A percentile compares a stretch with the other conserved stretches of the same genome.
These are phyloP conservation scores for Ambrosia hybrid DNA, from an alignment of 140 eudicot species.

Conservation along the genomic window DNA sequence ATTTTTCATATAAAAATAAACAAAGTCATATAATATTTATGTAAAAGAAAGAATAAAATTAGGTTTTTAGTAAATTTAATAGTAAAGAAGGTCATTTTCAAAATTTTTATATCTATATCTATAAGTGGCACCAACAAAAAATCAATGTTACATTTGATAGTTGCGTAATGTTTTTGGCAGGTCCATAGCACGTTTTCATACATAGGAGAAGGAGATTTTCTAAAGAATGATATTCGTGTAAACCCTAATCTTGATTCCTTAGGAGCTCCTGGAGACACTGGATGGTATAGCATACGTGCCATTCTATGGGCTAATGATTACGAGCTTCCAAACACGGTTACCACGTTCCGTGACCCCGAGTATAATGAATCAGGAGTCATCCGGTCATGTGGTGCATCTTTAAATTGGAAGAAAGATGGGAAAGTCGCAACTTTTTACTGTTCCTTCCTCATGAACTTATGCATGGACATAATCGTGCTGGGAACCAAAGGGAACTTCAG, in stretches of 20 bases:
- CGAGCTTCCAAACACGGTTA: constrained; percentile 60
- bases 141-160: no score
- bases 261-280: constrained; percentile 69
- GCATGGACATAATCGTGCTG: constrained; percentile 46
- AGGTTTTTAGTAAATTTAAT: no score
- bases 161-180: constrained; percentile 21
- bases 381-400: constrained; percentile 58
- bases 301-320: constrained; percentile 63
- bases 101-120: no score
- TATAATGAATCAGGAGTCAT: constrained; percentile 55
- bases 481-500: constrained; percentile 59
- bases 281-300: constrained; percentile 73
- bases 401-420: constrained; percentile 42
- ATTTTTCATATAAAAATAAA: no score
- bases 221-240: constrained; percentile 58
- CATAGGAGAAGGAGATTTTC: constrained; percentile 36
- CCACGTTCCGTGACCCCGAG: constrained; percentile 40
- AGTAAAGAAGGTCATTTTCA: no score
- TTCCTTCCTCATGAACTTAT: constrained; percentile 45
- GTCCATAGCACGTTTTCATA: constrained; percentile 47
- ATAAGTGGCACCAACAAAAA: no score
- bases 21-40: no score
- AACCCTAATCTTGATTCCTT: constrained; percentile 65
- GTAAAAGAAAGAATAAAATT: no score
- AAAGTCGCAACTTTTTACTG: constrained; percentile 54